Evolutionary conservation across 2,329 filamentous ascomycete genomes (phyloP), one percentile per base, ranked within the genome.

Genomic region (Verticillium isaacii): DNA sequence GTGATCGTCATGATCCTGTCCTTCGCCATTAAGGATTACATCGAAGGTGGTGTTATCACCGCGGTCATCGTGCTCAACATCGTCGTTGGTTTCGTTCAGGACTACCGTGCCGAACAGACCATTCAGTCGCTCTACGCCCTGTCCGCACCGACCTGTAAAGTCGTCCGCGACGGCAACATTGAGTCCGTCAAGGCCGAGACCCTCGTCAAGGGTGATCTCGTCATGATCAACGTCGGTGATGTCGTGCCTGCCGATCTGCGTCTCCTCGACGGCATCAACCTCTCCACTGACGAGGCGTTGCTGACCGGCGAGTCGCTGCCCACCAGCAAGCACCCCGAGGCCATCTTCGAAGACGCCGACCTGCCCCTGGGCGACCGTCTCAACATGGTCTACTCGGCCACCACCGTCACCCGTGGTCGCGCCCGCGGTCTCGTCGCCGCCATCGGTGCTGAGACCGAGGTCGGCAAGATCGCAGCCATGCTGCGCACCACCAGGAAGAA

Each of bases 271-370:
- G 85, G 83, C 61, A 85, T 92, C 75, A 93, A 93, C 73, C 77
- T 92, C 63, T 89, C 89, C 58, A 89, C 89, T 66, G 91, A 96
- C 64, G 89, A 92, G 73, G 88, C 89, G 14, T 81, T 90, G 62
- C 82, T 92, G 45, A 92, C 89, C 15, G 89, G 89, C 65, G 89
- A 92, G 76, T 90, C 89, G 39, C 74, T 89, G 7, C 86, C 89
- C 62, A 87, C 89, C 60, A 84, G 80, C 79, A 89, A 92, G 77
- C 79, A 85, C 68, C 77, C 85, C n/a, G 80, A 85, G 39, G 78
- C 75, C 55, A 74, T 86, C 56, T 80, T 88, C 59, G 75, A 79
- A 52, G 78, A 82, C 62, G 69, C 73, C 45, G 78, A 84, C 39
- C 81, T 88, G 63, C 83, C 87, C 23, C 83, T 89, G 62, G 89